Evolutionary conservation across 805 yeast genomes (phyloP).

Genomic region (Metschnikowia koreensis): DNA sequence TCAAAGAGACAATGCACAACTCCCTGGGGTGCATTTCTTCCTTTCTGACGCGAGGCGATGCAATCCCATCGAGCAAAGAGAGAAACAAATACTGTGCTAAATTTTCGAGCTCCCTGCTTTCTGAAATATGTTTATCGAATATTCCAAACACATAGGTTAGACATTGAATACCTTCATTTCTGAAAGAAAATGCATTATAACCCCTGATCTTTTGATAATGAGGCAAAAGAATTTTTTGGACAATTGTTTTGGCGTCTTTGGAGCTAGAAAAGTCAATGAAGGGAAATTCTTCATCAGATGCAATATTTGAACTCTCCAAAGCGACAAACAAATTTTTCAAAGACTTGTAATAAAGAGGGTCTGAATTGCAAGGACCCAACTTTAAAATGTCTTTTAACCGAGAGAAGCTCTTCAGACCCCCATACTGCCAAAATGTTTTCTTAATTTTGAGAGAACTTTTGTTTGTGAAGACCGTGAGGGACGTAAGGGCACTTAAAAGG

Average conservation of each 20-base stretch:
- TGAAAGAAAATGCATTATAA: conserved; percentile 18
- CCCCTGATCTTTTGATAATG: conserved; percentile 19
- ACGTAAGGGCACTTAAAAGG: conserved; percentile 47
- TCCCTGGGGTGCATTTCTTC: conserved; percentile 3
- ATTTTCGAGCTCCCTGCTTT: neutral
- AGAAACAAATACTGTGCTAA: conserved; percentile 7
- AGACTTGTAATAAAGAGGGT: conserved; percentile 45
- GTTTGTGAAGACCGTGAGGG: conserved; percentile 16
- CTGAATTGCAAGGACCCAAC: conserved; percentile 54
- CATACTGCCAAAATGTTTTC: conserved; percentile 51
- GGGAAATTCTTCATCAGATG: conserved; percentile 15
- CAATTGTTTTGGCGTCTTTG: conserved; percentile 21
- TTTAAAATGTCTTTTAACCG: conserved; percentile 46
- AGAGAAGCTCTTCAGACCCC: conserved; percentile 42
- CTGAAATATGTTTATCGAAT: conserved; percentile 11
- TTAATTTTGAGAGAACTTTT: conserved; percentile 32
- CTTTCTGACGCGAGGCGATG: conserved; percentile 1
- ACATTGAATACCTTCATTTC: conserved; percentile 22
- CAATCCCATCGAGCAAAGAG: conserved; percentile 11
- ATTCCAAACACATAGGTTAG: conserved; percentile 13
- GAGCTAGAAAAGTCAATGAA: conserved; percentile 20
- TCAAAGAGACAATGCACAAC: conserved; percentile 2
- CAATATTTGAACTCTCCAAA: conserved; percentile 9
- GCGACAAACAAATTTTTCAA: conserved; percentile 24
- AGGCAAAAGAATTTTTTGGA: conserved; percentile 19